These are phyloP conservation scores for Talaromyces wortmannii DNA, from an alignment of 495 filamentous ascomycete genomes.

Conservation along the genomic window DNA sequence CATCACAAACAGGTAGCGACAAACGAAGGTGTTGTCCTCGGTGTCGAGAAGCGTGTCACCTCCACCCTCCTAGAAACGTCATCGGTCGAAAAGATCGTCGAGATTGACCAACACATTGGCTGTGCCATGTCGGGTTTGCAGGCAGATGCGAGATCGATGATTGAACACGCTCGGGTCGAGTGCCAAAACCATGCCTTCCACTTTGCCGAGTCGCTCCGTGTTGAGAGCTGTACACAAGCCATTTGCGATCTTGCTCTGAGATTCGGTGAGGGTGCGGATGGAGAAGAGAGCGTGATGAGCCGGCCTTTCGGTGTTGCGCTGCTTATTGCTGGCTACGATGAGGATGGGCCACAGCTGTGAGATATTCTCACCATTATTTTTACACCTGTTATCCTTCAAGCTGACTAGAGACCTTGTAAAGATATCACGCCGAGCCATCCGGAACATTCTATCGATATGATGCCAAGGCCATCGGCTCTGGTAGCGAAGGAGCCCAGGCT, in stretches of 20 bases:
- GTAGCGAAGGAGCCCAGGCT: constrained; percentile 93
- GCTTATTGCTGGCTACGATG: constrained; percentile 93
- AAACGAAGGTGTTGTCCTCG: constrained; percentile 85
- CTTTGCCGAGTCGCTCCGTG: constrained; percentile 87
- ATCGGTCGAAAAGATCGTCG: constrained; percentile 98
- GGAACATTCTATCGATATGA: constrained; percentile 99
- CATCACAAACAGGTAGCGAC: constrained; percentile 64
- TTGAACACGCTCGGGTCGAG: constrained; percentile 97
- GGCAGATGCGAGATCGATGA: constrained; percentile 91
- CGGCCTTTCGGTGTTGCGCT: constrained; percentile 94
- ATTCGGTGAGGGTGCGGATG: constrained; percentile 95
- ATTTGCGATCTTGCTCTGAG: constrained; percentile 95
- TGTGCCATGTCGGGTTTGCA: constrained; percentile 98
- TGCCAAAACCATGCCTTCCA: constrained; percentile 94
- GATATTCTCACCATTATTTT: constrained; percentile 13
- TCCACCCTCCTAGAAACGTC: constrained; percentile 93
- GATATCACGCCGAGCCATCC: constrained; percentile 94
- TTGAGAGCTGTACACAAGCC: constrained; percentile 97
- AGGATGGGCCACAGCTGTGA: constrained; percentile 89
- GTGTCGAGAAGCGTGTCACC: constrained; percentile 98
- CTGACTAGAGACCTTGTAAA: constrained; percentile 15
- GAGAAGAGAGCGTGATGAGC: constrained; percentile 97
- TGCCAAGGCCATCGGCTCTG: constrained; percentile 96
- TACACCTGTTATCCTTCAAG: not conserved
- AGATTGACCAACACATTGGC: constrained; percentile 96